A percentile compares a stretch with the other conserved stretches of the same genome.
Conservation (phyloP, 768 basidiomycete species). For the Hericium erinaceus region DNA sequence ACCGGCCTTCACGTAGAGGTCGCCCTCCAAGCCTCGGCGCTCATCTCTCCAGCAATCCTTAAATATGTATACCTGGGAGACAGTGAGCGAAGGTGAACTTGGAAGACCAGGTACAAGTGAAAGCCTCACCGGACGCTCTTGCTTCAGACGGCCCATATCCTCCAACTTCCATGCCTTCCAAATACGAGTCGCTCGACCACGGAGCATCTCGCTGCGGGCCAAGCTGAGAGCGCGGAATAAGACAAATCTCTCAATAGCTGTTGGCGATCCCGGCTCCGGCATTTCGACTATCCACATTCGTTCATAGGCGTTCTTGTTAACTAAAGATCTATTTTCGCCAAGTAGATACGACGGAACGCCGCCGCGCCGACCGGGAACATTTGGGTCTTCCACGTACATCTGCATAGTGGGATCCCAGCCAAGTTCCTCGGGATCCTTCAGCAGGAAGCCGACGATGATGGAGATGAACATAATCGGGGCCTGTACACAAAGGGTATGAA, state of each 20-base stretch:
- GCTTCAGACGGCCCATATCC: background rate
- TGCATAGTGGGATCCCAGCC: conserved; percentile 1
- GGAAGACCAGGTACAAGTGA: background rate
- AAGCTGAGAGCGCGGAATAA: background rate
- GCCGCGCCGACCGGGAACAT: background rate
- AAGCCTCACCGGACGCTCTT: background rate
- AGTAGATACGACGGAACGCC: background rate
- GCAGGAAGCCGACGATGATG: background rate
- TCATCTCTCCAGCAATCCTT: background rate
- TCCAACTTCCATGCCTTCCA: background rate
- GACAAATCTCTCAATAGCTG: background rate
- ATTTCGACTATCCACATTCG: background rate
- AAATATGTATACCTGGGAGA: background rate
- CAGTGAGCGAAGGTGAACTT: too few species aligned
- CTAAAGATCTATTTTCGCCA: background rate
- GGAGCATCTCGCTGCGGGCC: background rate
- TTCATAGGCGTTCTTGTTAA: background rate
- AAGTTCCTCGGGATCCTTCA: background rate
- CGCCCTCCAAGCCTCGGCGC: background rate
- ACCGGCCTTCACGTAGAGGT: background rate
- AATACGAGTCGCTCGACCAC: background rate
- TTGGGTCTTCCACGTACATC: background rate
- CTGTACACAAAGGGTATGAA: background rate
- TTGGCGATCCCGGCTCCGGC: too few species aligned
- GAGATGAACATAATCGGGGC: background rate